Evolutionary conservation across 2,329 filamentous ascomycete species (phyloP), one percentile per base, ranked within the genome.

Genomic region (Venturia asperata): DNA sequence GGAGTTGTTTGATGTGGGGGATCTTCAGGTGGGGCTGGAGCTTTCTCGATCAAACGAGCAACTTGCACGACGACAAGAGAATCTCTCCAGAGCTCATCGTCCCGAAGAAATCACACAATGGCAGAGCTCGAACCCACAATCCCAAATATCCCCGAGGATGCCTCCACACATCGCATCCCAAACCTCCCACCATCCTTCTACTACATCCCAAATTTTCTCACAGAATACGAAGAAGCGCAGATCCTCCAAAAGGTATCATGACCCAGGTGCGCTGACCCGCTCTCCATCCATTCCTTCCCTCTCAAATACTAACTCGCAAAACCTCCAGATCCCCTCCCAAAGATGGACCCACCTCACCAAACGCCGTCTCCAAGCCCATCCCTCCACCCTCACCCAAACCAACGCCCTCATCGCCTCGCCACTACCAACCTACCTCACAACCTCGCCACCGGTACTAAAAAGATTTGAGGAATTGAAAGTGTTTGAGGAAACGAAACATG

Each of bases 321-420:
- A 21, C 30, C 47, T 21, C 21, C 68, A 80, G 78, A 80, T 82
- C 3, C 79, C 80, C 9, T 65, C 77, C 17, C 77, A 79, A 47
- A 84, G 87, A 73, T 99, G 94, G 93, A 92, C 91, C 68, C 83
- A 88, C 62, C 87, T 99, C 65, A 86, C 88, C n/a, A 91, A 92
- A 75, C 89, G 94, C 65, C 88, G 93, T 52, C 85, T 99, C 0
- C 92, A 97, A 80, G 91, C 91, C 0, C 91, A 92, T 83, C 94
- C 93, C 1, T 94, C 90, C 2, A 85, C 91, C 65, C 84, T 97
- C 11, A 88, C 91, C 43, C 84, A 86, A 64, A 83, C 76, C 10
- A 85, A 96, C 74, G 88, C 85, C 19, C 83, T 99, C 0, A 81
- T 97, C 30, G 86, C 87, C 63, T 82, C 87, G 2, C 82, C 87